A percentile compares a stretch with the other conserved stretches of the same genome.
These are phyloP conservation scores for Anastatica hierochuntica DNA, from an alignment of 345 rosid species.

Conservation along the genomic window DNA sequence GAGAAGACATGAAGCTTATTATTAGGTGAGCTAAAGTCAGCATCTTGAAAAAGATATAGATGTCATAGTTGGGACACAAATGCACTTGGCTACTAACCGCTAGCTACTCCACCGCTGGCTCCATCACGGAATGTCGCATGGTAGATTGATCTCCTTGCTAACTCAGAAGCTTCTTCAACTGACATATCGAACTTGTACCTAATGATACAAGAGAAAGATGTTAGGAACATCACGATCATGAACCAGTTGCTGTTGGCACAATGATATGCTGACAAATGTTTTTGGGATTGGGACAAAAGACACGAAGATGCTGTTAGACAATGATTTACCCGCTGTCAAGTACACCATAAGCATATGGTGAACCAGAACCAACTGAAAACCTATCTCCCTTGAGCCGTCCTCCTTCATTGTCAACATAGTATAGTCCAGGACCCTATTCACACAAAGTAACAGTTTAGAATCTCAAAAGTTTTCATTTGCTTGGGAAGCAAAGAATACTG, in stretches of 20 bases:
- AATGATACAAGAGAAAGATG: background rate
- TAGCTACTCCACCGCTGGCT: constrained; percentile 98
- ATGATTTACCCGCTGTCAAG: constrained; percentile 63
- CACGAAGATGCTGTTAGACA: background rate
- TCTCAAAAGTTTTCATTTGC: background rate
- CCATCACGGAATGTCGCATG: constrained; percentile 97
- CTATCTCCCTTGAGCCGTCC: constrained; percentile 84
- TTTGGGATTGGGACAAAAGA: background rate
- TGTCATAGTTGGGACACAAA: background rate
- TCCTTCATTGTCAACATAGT: constrained; percentile 95
- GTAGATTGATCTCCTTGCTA: constrained; percentile 87
- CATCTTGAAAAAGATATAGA: background rate
- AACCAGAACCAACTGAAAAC: constrained; percentile 97
- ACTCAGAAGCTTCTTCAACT: constrained; percentile 78
- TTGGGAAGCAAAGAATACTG: no score
- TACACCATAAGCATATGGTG: constrained; percentile 95
- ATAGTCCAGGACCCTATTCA: constrained; percentile 83
- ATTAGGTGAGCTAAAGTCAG: background rate
- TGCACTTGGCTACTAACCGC: constrained; percentile 38
- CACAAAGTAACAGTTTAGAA: background rate
- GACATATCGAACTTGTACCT: constrained; percentile 79
- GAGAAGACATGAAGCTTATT: background rate
- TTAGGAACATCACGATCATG: background rate
- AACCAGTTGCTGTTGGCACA: background rate
- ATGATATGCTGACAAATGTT: background rate